phyloP scores from a whole-genome alignment of 805 yeast species.

The Saturnispora sekii region DNA sequence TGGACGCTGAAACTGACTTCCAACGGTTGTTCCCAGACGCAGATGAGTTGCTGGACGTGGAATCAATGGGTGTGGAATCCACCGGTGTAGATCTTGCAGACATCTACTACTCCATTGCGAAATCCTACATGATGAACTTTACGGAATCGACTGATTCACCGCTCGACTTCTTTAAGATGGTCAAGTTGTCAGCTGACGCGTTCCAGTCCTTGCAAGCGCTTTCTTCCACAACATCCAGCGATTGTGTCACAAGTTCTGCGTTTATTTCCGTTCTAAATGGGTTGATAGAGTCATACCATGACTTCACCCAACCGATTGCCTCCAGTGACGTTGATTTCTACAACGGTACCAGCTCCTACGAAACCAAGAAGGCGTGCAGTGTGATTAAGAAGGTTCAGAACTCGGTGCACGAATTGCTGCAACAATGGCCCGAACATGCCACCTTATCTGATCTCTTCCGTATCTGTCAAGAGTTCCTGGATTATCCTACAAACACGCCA shows the following conservation, averaged over 20 bases:
- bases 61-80: constrained; percentile 17
- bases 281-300: constrained; percentile 26
- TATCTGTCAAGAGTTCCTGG: constrained; percentile 56
- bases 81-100: constrained; percentile 30
- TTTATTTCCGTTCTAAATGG: constrained; percentile 29
- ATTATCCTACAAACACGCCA: constrained; percentile 57
- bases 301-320: constrained; percentile 18
- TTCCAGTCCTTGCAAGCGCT: constrained; percentile 23
- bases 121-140: constrained; percentile 38
- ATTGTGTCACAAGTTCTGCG: constrained; percentile 21
- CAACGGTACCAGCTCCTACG: constrained; percentile 47
- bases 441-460: constrained; percentile 61
- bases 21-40: constrained; percentile 77
- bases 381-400: constrained; percentile 36
- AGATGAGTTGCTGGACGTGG: constrained; percentile 48
- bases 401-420: constrained; percentile 37
- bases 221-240: constrained; percentile 16
- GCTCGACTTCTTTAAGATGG: constrained; percentile 22
- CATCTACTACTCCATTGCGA: constrained; percentile 39
- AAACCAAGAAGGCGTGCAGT: constrained; percentile 49
- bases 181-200: constrained; percentile 31
- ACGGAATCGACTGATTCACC: constrained; percentile 15
- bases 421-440: constrained; percentile 93
- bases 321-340: constrained; percentile 47
- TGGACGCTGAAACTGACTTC: constrained; percentile 74